Conservation (phyloP, 768 basidiomycete species). For the Lactifluus pinguis region DNA sequence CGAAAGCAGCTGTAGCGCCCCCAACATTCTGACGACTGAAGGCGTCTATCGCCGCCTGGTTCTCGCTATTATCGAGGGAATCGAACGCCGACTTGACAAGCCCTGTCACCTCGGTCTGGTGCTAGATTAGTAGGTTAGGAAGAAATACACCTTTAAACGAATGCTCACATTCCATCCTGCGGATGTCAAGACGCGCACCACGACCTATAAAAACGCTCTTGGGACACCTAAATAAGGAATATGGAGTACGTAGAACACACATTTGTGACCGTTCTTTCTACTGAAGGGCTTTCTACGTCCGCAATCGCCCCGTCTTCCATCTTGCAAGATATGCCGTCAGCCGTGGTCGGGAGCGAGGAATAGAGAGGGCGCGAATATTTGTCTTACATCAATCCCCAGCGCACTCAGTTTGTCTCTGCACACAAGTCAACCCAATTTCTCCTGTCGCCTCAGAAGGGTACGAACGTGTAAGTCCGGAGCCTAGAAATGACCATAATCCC, state of each 20-base stretch:
- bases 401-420: constrained; percentile 8
- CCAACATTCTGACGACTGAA: not conserved
- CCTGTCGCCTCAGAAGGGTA: not conserved
- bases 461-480: constrained; percentile 11
- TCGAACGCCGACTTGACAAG: constrained; percentile 3
- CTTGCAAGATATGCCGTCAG: not conserved
- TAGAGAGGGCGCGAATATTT: not conserved
- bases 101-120: not conserved
- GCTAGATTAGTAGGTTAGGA: not conserved
- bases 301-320: not conserved
- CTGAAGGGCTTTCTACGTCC: not conserved
- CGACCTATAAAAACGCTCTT: not conserved
- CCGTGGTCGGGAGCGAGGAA: not conserved
- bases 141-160: not conserved
- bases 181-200: not conserved
- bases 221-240: not conserved
- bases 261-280: not conserved
- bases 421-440: not conserved
- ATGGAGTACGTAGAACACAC: not conserved
- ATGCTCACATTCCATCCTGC: constrained; percentile 9
- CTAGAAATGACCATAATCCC: not conserved
- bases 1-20: not conserved
- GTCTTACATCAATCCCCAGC: constrained; percentile 13
- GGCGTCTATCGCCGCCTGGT: not conserved
- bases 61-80: not conserved